phyloP scores from a whole-genome alignment of 2,329 filamentous ascomycete species.

The Cladophialophora carrionii region DNA sequence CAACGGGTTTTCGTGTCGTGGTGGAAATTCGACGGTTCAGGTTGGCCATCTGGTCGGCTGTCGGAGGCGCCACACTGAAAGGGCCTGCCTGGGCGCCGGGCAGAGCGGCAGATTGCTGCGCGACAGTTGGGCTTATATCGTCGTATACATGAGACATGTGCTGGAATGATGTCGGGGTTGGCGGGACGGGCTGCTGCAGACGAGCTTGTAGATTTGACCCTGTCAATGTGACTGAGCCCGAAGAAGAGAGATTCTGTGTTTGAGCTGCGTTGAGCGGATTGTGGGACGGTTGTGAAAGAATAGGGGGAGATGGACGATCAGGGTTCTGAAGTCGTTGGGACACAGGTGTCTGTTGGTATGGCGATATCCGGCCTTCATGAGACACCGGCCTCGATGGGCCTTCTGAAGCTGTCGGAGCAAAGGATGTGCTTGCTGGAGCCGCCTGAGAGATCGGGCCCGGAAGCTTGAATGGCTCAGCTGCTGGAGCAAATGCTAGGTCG shows the following conservation, averaged over 20 bases:
- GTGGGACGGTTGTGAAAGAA: conserved; percentile 12
- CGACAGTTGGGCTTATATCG: neutral
- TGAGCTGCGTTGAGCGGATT: conserved; percentile 5
- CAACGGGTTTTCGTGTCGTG: conserved; percentile 20
- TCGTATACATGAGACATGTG: conserved; percentile 15
- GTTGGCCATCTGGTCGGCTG: conserved; percentile 35
- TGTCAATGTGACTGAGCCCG: conserved; percentile 37
- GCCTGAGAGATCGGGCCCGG: conserved; percentile 7
- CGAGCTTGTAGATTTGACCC: conserved; percentile 41
- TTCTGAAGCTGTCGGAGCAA: conserved; percentile 21
- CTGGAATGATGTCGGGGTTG: conserved; percentile 33
- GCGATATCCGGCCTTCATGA: conserved; percentile 27
- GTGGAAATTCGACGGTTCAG: conserved; percentile 30
- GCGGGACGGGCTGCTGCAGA: conserved; percentile 42
- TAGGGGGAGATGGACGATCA: conserved; percentile 25
- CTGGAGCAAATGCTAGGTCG: conserved; percentile 4
- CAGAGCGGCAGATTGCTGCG: conserved; percentile 7
- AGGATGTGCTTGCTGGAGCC: conserved; percentile 4
- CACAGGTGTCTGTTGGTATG: conserved; percentile 22
- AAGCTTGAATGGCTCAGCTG: conserved; percentile 9
- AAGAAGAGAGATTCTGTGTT: conserved; percentile 13
- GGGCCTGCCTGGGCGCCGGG: conserved; percentile 3
- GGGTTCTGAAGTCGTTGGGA: conserved; percentile 20
- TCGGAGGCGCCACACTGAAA: conserved; percentile 22
- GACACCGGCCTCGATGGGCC: conserved; percentile 29